Conservation (phyloP, 495 filamentous ascomycete genomes). For the Lepidopterella palustris region DNA sequence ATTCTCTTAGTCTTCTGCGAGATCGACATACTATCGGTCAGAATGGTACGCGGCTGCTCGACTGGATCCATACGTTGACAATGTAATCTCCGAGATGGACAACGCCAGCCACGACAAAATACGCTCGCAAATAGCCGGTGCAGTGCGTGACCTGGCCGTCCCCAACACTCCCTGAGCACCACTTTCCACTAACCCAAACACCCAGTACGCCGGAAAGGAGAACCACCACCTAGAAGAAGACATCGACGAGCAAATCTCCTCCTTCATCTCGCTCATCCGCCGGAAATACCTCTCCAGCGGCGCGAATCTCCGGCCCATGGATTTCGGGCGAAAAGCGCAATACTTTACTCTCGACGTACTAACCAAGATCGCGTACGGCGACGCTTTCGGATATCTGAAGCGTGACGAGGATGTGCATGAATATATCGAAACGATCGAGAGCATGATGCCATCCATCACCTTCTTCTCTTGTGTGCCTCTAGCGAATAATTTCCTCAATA, state of each 20-base stretch:
- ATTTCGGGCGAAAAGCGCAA: conserved; percentile 37
- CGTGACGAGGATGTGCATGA: conserved; percentile 44
- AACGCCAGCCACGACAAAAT: conserved; percentile 14
- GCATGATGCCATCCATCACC: conserved; percentile 4
- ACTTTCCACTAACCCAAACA: too few species aligned
- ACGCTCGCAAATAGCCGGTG: conserved; percentile 13
- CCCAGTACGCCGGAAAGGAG: conserved; percentile 21
- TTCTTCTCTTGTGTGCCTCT: background rate
- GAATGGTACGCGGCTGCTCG: conserved; percentile 23
- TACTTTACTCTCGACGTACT: conserved; percentile 45
- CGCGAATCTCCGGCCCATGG: conserved; percentile 29
- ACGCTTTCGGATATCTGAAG: conserved; percentile 37
- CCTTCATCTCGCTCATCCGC: conserved; percentile 18
- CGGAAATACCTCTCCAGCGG: conserved; percentile 30
- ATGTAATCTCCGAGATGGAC: conserved; percentile 14
- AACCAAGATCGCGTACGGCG: conserved; percentile 39
- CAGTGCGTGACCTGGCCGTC: too few species aligned
- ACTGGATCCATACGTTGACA: conserved; percentile 18
- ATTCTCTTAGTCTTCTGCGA: conserved; percentile 12
- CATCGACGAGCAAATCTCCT: conserved; percentile 17
- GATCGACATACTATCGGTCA: conserved; percentile 10
- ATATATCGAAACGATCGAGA: conserved; percentile 40
- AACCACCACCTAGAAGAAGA: conserved; percentile 16
- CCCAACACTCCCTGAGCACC: too few species aligned
- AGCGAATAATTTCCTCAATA: conserved; percentile 5